Conservation (phyloP, 805 yeast genomes). For the Scheffersomyces spartinae region DNA sequence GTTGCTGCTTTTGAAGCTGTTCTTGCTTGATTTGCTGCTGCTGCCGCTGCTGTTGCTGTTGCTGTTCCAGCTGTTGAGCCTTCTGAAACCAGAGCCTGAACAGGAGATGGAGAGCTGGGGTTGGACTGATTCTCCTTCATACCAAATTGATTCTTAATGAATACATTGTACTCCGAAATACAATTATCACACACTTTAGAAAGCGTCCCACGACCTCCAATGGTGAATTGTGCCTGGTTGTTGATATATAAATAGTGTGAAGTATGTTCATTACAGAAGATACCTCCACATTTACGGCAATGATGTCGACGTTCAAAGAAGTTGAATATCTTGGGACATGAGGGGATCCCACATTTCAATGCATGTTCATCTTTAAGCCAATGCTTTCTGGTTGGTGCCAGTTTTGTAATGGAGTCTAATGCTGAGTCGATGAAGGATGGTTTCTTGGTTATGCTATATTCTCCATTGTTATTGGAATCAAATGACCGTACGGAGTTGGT, state of each 20-base stretch:
- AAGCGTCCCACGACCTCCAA: slow-evolving; percentile 56
- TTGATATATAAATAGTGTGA: slow-evolving; percentile 44
- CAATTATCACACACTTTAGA: slow-evolving; percentile 65
- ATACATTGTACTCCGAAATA: slow-evolving; percentile 46
- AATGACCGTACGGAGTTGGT: too few species aligned
- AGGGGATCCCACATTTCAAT: slow-evolving; percentile 41
- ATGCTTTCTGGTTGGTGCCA: slow-evolving; percentile 47
- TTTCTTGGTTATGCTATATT: too few species aligned
- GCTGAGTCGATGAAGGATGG: too few species aligned
- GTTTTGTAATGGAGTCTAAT: too few species aligned
- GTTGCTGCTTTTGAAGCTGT: slow-evolving; percentile 5
- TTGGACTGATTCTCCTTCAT: slow-evolving; percentile 7
- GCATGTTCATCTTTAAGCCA: slow-evolving; percentile 68
- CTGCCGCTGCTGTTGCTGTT: slow-evolving; percentile 1
- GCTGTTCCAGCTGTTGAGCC: too few species aligned
- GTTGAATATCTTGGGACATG: slow-evolving; percentile 58
- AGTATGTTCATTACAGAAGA: slow-evolving; percentile 63
- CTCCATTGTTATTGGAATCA: too few species aligned
- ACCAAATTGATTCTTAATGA: slow-evolving; percentile 31
- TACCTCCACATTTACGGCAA: slow-evolving; percentile 77
- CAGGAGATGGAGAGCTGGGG: neutral
- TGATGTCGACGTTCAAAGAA: slow-evolving; percentile 74
- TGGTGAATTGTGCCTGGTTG: slow-evolving; percentile 49
- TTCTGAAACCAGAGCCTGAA: neutral
- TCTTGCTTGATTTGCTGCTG: too few species aligned